phyloP scores from a whole-genome alignment of 1,139 yeast genomes.

The Candida dubliniensis region DNA sequence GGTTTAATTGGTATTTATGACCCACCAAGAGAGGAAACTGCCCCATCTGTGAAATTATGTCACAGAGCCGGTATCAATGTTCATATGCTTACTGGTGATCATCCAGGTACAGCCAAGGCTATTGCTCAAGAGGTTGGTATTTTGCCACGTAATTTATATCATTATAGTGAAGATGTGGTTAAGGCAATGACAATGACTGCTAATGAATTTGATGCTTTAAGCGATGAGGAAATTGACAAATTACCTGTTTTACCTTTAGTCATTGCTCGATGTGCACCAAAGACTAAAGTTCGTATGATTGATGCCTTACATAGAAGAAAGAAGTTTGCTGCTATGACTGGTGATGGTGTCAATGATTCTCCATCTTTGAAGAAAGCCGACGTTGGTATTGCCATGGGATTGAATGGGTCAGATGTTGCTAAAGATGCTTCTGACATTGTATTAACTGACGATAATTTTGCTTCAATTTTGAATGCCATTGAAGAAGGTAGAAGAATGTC shows the following conservation, averaged over 20 bases:
- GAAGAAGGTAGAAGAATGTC: slow-evolving; percentile 86
- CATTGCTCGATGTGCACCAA: slow-evolving; percentile 84
- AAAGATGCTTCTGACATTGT: slow-evolving; percentile 99
- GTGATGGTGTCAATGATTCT: slow-evolving; percentile 85
- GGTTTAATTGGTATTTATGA: slow-evolving; percentile 82
- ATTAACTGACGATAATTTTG: slow-evolving; percentile 91
- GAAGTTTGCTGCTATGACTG: slow-evolving; percentile 81
- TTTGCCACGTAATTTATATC: slow-evolving; percentile 66
- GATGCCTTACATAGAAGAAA: slow-evolving; percentile 75
- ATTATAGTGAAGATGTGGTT: slow-evolving; percentile 61
- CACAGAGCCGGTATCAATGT: slow-evolving; percentile 79
- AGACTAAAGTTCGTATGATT: slow-evolving; percentile 80
- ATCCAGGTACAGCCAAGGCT: slow-evolving; percentile 78
- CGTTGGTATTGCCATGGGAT: slow-evolving; percentile 94
- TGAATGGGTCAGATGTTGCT: slow-evolving; percentile 96
- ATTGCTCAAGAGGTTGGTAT: slow-evolving; percentile 87
- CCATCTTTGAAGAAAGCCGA: slow-evolving; percentile 80
- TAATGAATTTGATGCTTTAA: slow-evolving; percentile 62
- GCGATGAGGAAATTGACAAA: slow-evolving; percentile 62
- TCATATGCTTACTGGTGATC: slow-evolving; percentile 86
- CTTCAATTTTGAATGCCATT: slow-evolving; percentile 86
- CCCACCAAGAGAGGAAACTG: slow-evolving; percentile 77
- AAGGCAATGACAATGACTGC: slow-evolving; percentile 78
- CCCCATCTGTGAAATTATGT: slow-evolving; percentile 64
- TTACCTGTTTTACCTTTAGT: slow-evolving; percentile 76